A percentile compares a stretch with the other conserved stretches of the same genome.
Conservation (phyloP, 2,329 filamentous ascomycete species). For the Capronia coronata region DNA sequence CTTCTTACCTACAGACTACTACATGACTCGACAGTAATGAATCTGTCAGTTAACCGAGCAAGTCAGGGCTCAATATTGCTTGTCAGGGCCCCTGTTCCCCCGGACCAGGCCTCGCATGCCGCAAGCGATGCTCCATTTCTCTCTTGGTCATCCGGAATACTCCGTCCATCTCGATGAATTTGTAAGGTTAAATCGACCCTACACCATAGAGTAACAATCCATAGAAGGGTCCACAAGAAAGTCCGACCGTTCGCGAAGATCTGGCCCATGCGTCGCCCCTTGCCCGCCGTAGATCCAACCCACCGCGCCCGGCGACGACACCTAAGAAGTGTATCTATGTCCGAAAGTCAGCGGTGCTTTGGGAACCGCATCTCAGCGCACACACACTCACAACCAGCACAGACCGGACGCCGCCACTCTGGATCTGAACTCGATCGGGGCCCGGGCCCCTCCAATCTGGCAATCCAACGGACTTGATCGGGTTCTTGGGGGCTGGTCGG, state of each 20-base stretch:
- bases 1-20: too few relatives aligned
- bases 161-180: not conserved
- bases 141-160: not conserved
- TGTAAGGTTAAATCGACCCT: too few relatives aligned
- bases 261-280: not conserved
- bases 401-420: constrained; percentile 1
- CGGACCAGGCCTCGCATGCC: not conserved
- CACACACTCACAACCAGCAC: not conserved
- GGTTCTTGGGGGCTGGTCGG: not conserved
- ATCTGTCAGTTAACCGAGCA: too few relatives aligned
- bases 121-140: not conserved
- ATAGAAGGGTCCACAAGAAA: too few relatives aligned
- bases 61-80: too few relatives aligned
- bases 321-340: too few relatives aligned
- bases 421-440: too few relatives aligned
- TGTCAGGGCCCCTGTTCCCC: not conserved
- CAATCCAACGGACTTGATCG: not conserved
- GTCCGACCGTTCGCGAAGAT: not conserved
- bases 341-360: too few relatives aligned
- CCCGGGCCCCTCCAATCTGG: not conserved
- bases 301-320: too few relatives aligned
- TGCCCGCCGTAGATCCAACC: not conserved
- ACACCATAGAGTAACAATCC: not conserved
- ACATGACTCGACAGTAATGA: too few relatives aligned
- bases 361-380: too few relatives aligned